Conservation (phyloP, 208 protist genomes). For the Trichomonas vaginalis region DNA sequence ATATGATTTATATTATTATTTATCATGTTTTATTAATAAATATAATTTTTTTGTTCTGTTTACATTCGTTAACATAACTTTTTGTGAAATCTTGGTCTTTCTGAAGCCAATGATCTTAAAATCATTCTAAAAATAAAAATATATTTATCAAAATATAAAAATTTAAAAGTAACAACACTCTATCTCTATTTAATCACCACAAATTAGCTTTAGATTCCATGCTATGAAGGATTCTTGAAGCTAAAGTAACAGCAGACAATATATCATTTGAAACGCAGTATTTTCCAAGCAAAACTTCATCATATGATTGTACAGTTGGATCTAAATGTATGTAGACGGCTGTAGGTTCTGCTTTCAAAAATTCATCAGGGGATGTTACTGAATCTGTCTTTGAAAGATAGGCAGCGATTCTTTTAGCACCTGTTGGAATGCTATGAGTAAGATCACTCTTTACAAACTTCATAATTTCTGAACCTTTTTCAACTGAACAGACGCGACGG, state of each 20-base stretch:
- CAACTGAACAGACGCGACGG: not conserved
- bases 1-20: not conserved
- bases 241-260: not conserved
- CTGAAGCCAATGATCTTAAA: not conserved
- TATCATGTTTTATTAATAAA: not conserved
- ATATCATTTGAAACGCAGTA: slow-evolving; percentile 3
- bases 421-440: not conserved
- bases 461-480: not conserved
- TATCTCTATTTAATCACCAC: not conserved
- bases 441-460: not conserved
- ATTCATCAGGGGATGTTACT: not conserved
- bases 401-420: not conserved
- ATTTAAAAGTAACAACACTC: not conserved
- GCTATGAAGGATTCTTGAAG: not conserved
- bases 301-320: not conserved
- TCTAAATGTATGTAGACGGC: not conserved
- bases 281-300: not conserved
- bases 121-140: not conserved
- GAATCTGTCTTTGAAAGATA: not conserved
- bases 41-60: not conserved
- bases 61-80: not conserved
- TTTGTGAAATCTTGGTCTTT: not conserved
- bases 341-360: not conserved
- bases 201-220: not conserved
- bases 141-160: not conserved